phyloP scores from a whole-genome alignment of 345 rosid genomes.

The Salix purpurea region DNA sequence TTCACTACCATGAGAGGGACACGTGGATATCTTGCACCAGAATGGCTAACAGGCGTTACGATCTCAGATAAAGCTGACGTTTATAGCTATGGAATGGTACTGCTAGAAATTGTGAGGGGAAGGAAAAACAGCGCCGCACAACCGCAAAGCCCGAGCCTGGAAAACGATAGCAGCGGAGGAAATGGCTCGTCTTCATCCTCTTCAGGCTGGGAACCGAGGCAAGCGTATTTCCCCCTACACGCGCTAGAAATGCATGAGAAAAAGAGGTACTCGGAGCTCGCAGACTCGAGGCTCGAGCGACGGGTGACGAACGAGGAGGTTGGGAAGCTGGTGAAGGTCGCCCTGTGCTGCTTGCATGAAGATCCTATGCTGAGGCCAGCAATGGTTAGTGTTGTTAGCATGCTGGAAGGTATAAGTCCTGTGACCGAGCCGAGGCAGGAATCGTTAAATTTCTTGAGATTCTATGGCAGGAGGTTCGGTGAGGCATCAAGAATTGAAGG shows the following conservation, averaged over 20 bases:
- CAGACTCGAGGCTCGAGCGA: constrained; percentile 69
- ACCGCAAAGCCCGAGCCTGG: constrained; percentile 7
- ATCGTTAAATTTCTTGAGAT: constrained; percentile 72
- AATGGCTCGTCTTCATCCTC: constrained; percentile 18
- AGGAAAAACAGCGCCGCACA: constrained; percentile 6
- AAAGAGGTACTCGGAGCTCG: constrained; percentile 61
- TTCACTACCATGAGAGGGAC: constrained; percentile 30
- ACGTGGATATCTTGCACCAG: constrained; percentile 26
- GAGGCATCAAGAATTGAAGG: constrained; percentile 65
- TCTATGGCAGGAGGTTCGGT: constrained; percentile 67
- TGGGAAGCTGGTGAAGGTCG: constrained; percentile 13
- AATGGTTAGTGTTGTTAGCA: constrained; percentile 24
- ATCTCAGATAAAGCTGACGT: constrained; percentile 25
- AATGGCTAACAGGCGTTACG: constrained; percentile 21
- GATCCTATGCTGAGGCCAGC: constrained; percentile 20
- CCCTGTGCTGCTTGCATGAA: constrained; percentile 26
- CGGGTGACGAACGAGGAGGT: constrained; percentile 51
- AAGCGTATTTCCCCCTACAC: constrained; percentile 64
- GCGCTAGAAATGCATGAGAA: constrained; percentile 20
- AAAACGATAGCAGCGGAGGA: constrained; percentile 9
- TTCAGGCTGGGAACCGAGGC: background rate
- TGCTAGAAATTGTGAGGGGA: too few species aligned
- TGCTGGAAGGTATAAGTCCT: constrained; percentile 13
- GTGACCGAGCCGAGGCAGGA: constrained; percentile 58
- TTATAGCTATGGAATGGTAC: too few species aligned